Evolutionary conservation across 805 yeast species (phyloP), one percentile per base, ranked within the genome.

Genomic region (Saccharomycopsis capsularis): DNA sequence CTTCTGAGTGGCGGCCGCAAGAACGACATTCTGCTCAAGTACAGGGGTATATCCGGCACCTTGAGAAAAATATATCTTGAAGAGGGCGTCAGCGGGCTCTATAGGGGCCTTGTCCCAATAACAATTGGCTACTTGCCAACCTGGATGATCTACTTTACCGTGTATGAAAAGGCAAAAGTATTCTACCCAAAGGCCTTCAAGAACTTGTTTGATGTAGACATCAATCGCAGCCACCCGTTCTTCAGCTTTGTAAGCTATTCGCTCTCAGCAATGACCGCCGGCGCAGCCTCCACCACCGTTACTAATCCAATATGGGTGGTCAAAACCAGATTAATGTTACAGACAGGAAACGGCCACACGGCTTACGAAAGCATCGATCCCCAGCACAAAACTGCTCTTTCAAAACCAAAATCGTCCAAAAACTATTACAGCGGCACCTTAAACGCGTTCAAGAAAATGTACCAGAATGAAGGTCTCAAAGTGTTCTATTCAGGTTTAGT

Each of bases 291-390:
- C 2, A 85, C 98, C 0, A 71, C 87, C 9, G 64, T 81, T 6
- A 91, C 96, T 0, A 93, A 93, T 63, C 99, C 99, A 9, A 86
- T 91, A 13, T 93, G 99, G 99, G 98, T 93, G 40, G 90, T 93
- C 27, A 93, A 93, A 63, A 93, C 99, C 1, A 71, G 99, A 59
- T 68, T 93, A 45, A 93, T 93, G 98, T 71, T 90, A 37, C 95
- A 86, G 60, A 81, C 82, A 47, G 76, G 74, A 27, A 63, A 66
- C 42, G 71, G 75, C 11, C 58, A 60, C 40, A 68, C 72, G 4
- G 64, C 68, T 15, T 67, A 69, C 55, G 67, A 63, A 46, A 21
- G 36, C 4, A 2, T 72, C 64, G 58, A 57, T 56, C 44, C 48
- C 42, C 3, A 47, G 53, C 50, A 57, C 69, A 4, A 67, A 65